phyloP scores from a whole-genome alignment of 352 stramenopile genomes.

The Pelagophyceae sp. region DNA sequence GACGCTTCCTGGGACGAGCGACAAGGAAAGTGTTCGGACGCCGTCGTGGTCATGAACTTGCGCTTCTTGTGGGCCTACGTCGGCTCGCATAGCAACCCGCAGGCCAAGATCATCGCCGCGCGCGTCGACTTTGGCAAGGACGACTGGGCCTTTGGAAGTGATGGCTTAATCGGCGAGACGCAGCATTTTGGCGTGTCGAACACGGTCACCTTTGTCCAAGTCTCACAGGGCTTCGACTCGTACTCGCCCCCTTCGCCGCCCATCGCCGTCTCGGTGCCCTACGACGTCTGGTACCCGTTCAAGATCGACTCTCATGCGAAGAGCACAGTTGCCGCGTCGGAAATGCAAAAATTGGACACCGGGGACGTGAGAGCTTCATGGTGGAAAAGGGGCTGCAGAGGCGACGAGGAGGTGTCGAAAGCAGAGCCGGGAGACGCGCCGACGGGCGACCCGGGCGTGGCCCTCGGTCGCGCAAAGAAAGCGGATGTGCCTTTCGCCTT shows the following conservation, averaged over 20 bases:
- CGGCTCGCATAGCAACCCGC: constrained; percentile 40
- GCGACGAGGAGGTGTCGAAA: too few species aligned
- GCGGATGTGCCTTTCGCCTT: too few species aligned
- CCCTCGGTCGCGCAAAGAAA: too few species aligned
- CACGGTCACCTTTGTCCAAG: constrained; percentile 32
- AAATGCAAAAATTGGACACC: too few species aligned
- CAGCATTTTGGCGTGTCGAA: constrained; percentile 30
- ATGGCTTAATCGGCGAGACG: neutral
- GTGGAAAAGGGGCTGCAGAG: too few species aligned
- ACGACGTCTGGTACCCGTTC: constrained; percentile 56
- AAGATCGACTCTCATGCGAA: constrained; percentile 27
- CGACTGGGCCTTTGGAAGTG: neutral
- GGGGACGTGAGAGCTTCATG: too few species aligned
- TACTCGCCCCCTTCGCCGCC: constrained; percentile 36
- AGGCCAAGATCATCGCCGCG: constrained; percentile 42
- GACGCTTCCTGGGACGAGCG: neutral
- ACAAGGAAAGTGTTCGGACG: constrained; percentile 31
- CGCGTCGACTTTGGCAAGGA: neutral
- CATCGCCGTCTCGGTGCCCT: constrained; percentile 37
- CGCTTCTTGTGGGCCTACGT: constrained; percentile 43
- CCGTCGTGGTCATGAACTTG: constrained; percentile 39
- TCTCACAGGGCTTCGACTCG: constrained; percentile 7
- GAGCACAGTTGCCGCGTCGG: too few species aligned
- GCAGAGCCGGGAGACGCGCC: too few species aligned
- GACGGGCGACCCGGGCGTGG: too few species aligned